These are phyloP conservation scores for Talaromyces borbonicus DNA, from an alignment of 495 filamentous ascomycete genomes.

Conservation along the genomic window DNA sequence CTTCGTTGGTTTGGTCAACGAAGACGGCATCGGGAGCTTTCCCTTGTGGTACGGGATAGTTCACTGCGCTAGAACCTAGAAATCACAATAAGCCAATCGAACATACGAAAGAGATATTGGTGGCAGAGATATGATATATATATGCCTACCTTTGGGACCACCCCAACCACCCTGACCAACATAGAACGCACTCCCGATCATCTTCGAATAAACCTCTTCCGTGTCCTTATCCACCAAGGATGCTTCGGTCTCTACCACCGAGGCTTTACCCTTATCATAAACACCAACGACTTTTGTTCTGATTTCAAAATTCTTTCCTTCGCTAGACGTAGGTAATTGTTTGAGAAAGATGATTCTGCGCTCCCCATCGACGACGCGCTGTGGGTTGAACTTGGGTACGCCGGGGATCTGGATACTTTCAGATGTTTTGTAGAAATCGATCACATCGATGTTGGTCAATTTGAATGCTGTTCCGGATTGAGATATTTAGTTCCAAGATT, in stretches of 20 bases:
- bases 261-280: constrained; percentile 83
- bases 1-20: constrained; percentile 52
- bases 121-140: neutral
- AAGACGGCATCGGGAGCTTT: constrained; percentile 67
- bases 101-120: neutral
- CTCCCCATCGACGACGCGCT: constrained; percentile 75
- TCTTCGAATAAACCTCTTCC: constrained; percentile 63
- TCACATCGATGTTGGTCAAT: constrained; percentile 62
- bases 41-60: constrained; percentile 61
- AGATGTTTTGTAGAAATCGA: constrained; percentile 70
- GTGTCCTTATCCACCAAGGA: constrained; percentile 59
- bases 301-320: constrained; percentile 64
- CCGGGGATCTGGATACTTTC: constrained; percentile 55
- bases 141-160: constrained; percentile 63
- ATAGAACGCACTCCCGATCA: constrained; percentile 61
- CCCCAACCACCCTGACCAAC: constrained; percentile 84
- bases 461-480: constrained; percentile 56
- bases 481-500: neutral
- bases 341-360: constrained; percentile 69
- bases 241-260: constrained; percentile 71
- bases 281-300: constrained; percentile 74
- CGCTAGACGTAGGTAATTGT: constrained; percentile 62
- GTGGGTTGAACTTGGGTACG: constrained; percentile 66
- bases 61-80: constrained; percentile 56
- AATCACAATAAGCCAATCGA: neutral